Evolutionary conservation across 2,329 filamentous ascomycete species (phyloP).

Genomic region (Colletotrichum sp.): DNA sequence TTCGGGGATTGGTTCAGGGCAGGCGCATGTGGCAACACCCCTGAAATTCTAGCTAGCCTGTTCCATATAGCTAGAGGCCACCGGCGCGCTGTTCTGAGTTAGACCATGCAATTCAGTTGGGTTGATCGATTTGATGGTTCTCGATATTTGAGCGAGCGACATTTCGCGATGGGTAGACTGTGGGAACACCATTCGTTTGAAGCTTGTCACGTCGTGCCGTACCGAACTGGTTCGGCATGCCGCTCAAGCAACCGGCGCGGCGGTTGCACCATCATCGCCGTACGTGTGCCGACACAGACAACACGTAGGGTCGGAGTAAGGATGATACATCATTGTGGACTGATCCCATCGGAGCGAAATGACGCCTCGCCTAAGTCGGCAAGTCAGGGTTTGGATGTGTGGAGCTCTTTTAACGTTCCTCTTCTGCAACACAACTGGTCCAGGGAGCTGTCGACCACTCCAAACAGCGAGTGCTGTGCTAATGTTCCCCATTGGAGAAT

Average conservation of each 20-base stretch:
- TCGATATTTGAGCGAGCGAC: background rate
- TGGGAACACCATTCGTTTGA: background rate
- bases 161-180: background rate
- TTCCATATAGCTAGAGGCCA: background rate
- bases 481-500: background rate
- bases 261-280: background rate
- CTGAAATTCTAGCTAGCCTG: background rate
- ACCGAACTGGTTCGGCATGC: background rate
- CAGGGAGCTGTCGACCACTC: background rate
- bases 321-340: conserved; percentile 21
- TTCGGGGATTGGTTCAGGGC: conserved; percentile 8
- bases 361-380: conserved; percentile 21
- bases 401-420: conserved; percentile 12
- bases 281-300: background rate
- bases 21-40: background rate
- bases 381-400: conserved; percentile 15
- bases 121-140: background rate
- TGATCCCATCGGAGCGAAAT: conserved; percentile 23
- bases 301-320: conserved; percentile 5
- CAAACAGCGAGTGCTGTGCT: background rate
- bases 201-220: background rate
- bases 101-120: background rate
- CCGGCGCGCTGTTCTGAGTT: background rate
- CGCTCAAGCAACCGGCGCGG: background rate
- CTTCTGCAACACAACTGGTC: background rate